Evolutionary conservation across 2,329 filamentous ascomycete genomes (phyloP), one percentile per base, ranked within the genome.

Genomic region (Diaporthe destruens): DNA sequence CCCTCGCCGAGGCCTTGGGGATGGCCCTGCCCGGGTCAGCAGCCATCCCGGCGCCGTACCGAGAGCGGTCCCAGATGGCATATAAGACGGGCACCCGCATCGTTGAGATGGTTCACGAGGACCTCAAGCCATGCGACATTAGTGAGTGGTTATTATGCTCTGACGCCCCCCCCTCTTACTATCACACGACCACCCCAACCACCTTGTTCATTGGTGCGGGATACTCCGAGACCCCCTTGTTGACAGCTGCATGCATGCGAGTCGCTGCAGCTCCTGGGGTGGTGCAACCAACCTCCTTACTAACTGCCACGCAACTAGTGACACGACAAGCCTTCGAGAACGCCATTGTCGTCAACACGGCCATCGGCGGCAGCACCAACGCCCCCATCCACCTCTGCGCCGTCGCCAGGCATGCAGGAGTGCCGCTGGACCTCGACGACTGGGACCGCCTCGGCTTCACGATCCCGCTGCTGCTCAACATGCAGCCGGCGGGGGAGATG

Each of bases 321-420:
- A 89, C 87, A 0, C 81, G 86, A 4, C 78, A 85, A 71, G 86
- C 87, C 0, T 89, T 89, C 71, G 87, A 89, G 78, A 89, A 89
- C 73, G 87, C 86, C 8, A 87, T 89, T 36, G 85, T 85, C 7
- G 83, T 83, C 54, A 88, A 88, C 74, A 87, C 86, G 1, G 87
- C 87, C 25, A 87, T 89, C 69, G 87, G 87, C 34, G 87, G 87
- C 18, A 87, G 85, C 74, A 88, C 87, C 5, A 89, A 89, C 74
- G 87, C 87, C 0, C 87, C 87, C 0, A 88, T 89, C 63, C 87
- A 89, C 76, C 79, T 89, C 61, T 86, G 85, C 51, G 87, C 87
- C 12, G 84, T 89, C 29, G 87, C 87, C 2, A 86, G 85, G 73
- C 87, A 89, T 69, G 84, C 87, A 14, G 87, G 86, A 1, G 84